These are phyloP conservation scores for Ambrosia trifida DNA, from an alignment of 129 eudicot genomes.

Conservation along the genomic window DNA sequence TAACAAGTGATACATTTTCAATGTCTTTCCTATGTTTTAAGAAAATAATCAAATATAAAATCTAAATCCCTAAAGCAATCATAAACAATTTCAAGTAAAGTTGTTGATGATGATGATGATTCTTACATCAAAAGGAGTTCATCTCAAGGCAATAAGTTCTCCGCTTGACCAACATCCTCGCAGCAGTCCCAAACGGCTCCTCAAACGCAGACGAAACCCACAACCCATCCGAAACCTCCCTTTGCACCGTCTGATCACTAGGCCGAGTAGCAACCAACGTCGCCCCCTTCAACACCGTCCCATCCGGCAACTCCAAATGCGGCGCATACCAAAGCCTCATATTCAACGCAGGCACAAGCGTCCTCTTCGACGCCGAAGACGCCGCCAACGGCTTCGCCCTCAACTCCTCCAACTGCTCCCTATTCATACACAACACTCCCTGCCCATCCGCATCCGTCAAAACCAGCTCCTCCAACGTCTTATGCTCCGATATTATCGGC, in stretches of 20 bases:
- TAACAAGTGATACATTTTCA: not conserved
- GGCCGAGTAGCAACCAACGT: constrained; percentile 83
- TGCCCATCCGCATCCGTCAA: constrained; percentile 78
- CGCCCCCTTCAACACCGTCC: constrained; percentile 82
- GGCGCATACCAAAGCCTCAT: constrained; percentile 98
- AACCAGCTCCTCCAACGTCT: constrained; percentile 56
- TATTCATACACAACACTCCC: constrained; percentile 86
- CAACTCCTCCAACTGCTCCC: constrained; percentile 87
- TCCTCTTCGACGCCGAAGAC: constrained; percentile 73
- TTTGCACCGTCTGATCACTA: constrained; percentile 57
- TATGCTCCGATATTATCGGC: constrained; percentile 74
- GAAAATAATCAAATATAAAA: too few species aligned
- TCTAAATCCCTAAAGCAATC: not conserved
- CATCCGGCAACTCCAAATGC: constrained; percentile 70
- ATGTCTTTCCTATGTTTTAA: not conserved
- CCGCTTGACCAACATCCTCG: constrained; percentile 78
- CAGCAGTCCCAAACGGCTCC: constrained; percentile 79
- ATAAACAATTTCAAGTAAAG: not conserved
- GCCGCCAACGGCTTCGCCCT: constrained; percentile 92
- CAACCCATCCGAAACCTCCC: constrained; percentile 58
- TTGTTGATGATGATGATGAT: not conserved
- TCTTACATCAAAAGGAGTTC: constrained; percentile 60
- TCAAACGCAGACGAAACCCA: constrained; percentile 78
- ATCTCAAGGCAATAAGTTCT: constrained; percentile 84
- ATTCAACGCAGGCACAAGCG: constrained; percentile 86